Conservation (phyloP, 192 early-diverging fungal species). For the Gryganskiella cystojenkinii region DNA sequence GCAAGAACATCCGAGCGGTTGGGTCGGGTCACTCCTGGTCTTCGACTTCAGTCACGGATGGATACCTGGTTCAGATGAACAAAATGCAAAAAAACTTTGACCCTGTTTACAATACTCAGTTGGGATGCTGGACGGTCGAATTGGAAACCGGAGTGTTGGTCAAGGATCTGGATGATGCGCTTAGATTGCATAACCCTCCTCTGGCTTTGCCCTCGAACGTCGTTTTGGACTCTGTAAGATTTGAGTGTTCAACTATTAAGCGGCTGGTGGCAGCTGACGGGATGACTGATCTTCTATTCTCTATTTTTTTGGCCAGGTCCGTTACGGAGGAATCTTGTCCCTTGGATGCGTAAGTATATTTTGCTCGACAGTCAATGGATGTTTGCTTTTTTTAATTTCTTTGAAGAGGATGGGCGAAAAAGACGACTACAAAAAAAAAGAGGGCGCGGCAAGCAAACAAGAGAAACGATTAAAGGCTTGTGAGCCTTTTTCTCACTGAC, state of each 20-base stretch:
- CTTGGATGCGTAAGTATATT: conserved; percentile 29
- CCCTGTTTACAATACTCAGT: neutral
- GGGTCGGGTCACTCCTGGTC: conserved; percentile 22
- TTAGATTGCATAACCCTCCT: conserved; percentile 24
- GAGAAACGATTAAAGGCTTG: no score
- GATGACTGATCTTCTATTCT: neutral
- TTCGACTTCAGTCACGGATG: conserved; percentile 8
- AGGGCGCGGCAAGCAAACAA: no score
- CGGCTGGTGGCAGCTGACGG: neutral
- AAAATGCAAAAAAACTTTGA: conserved; percentile 2
- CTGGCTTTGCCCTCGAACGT: conserved; percentile 18
- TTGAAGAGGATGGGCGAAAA: no score
- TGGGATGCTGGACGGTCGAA: conserved; percentile 19
- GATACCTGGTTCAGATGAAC: conserved; percentile 20
- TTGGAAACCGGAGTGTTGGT: conserved; percentile 22
- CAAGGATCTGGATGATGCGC: conserved; percentile 9
- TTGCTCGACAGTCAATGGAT: neutral
- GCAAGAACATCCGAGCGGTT: conserved; percentile 17
- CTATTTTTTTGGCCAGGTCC: neutral
- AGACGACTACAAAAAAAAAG: no score
- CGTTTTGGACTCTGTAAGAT: conserved; percentile 2
- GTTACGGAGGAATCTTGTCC: conserved; percentile 23
- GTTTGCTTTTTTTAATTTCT: neutral
- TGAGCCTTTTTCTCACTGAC: no score
- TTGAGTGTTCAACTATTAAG: neutral